Percentiles rank a stretch among this genome's conserved stretches.
Evolutionary conservation across 1,139 yeast species (phyloP).

Genomic region (Petasospora fabianii): DNA sequence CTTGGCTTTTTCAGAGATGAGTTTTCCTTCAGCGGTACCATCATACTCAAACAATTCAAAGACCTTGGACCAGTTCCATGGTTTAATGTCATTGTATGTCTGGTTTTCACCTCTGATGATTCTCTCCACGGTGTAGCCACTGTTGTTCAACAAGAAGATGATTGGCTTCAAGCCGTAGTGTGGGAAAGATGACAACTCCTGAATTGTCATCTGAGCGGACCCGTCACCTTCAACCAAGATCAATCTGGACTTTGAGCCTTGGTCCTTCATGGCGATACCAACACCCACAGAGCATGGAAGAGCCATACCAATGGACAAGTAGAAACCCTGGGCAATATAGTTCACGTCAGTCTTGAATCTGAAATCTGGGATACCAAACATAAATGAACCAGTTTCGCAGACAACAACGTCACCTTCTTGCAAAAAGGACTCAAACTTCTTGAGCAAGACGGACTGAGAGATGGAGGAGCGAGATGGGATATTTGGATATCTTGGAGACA

Average conservation of each 20-base stretch:
- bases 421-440: constrained; percentile 36
- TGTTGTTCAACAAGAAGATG: constrained; percentile 71
- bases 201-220: constrained; percentile 87
- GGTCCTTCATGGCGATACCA: constrained; percentile 67
- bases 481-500: constrained; percentile 22
- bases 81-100: constrained; percentile 76
- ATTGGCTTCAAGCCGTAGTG: constrained; percentile 60
- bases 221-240: constrained; percentile 86
- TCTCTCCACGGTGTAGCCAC: constrained; percentile 87
- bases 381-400: constrained; percentile 77
- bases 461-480: constrained; percentile 25
- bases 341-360: constrained; percentile 50
- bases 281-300: constrained; percentile 83
- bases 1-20: constrained; percentile 30
- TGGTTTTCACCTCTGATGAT: constrained; percentile 75
- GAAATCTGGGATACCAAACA: constrained; percentile 69
- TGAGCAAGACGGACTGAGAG: constrained; percentile 26
- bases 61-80: constrained; percentile 78
- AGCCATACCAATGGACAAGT: constrained; percentile 84
- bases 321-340: constrained; percentile 65
- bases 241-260: constrained; percentile 41
- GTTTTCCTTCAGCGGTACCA: constrained; percentile 40
- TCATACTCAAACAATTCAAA: constrained; percentile 59
- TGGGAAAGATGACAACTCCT: constrained; percentile 71
- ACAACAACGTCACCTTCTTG: constrained; percentile 65